These are phyloP conservation scores for Schizothecium vesticola DNA, from an alignment of 495 filamentous ascomycete species.

Conservation along the genomic window DNA sequence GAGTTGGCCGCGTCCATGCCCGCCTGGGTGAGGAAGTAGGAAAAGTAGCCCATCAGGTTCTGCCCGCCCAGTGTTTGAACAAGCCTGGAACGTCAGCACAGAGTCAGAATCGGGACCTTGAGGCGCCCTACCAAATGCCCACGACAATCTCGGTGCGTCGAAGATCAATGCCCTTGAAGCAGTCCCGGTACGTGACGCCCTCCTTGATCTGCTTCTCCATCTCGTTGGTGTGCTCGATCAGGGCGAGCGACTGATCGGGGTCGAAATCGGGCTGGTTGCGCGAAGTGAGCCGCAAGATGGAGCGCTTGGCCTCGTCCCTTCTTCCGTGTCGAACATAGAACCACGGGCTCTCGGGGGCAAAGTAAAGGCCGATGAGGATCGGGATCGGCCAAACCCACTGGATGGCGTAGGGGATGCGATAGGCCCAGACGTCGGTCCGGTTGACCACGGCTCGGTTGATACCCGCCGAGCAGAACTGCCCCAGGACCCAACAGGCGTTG, in stretches of 20 bases:
- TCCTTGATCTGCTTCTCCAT: slow-evolving; percentile 51
- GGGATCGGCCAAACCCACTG: slow-evolving; percentile 54
- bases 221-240: slow-evolving; percentile 62
- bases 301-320: slow-evolving; percentile 41
- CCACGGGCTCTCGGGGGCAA: slow-evolving; percentile 68
- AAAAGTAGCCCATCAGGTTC: background rate
- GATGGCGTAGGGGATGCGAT: slow-evolving; percentile 58
- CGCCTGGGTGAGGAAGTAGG: slow-evolving; percentile 42
- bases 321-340: slow-evolving; percentile 60
- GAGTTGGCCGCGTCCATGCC: slow-evolving; percentile 25
- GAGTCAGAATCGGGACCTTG: background rate
- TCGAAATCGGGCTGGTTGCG: background rate
- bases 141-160: slow-evolving; percentile 58
- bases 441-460: slow-evolving; percentile 49
- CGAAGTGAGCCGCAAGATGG: slow-evolving; percentile 52
- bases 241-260: slow-evolving; percentile 43
- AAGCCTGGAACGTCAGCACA: background rate
- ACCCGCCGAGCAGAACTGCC: slow-evolving; percentile 59
- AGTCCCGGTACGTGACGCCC: slow-evolving; percentile 54
- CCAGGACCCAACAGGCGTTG: slow-evolving; percentile 66
- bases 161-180: slow-evolving; percentile 57
- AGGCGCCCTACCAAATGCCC: slow-evolving; percentile 7
- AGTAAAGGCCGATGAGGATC: slow-evolving; percentile 50
- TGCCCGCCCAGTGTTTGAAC: background rate
- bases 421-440: slow-evolving; percentile 63